Evolutionary conservation across 2,329 filamentous ascomycete species (phyloP), one percentile per base, ranked within the genome.

Genomic region (Alternaria incomplexa): DNA sequence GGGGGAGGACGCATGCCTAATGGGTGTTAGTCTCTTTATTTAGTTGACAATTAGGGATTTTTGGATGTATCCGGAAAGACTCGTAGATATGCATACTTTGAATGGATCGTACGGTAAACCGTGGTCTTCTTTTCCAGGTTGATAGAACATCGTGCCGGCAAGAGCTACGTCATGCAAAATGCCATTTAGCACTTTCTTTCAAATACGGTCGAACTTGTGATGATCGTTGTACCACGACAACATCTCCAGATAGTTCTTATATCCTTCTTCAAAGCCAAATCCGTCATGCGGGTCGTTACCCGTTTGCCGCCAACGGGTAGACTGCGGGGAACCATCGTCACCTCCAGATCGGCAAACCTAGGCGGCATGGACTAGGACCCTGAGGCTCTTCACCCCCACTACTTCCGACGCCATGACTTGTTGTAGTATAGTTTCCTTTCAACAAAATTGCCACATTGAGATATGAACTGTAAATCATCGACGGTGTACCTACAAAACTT

Each of bases 1-100:
- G 83, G 15, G 87, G 87, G 45, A 88, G 80, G 3, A 89, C 86
- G 74, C 87, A 89, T 32, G 83, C 82, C 83, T 85, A 47, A 7
- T 44, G 30, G 30, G 1, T 4, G 30, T 32, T 32, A 32, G 30
- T 15, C 1, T 30, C 11, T 30, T 2, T 30, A 12, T 12, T 30
- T 13, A 30, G 11, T 6, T 30, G 28, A 6, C 28, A 3, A 12
- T 12, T 30, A 28, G 26, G 9, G 3, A 26, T 10, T 8, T 12
- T 11, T 30, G 28, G 5, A 12, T 12, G 13, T 3, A 26, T 10
- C 25, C 25, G 11, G 26, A 5, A 1, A 30, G 28, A 1, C 12
- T 30, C 11, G 12, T 30, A 6, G 17, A 2, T 1, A 13, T 32
- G 55, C 63, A 55, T 68, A 84, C 83, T 77, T 88, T 88, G 81